Evolutionary conservation across 345 rosid genomes (phyloP).

Genomic region (Toxicodendron radicans): DNA sequence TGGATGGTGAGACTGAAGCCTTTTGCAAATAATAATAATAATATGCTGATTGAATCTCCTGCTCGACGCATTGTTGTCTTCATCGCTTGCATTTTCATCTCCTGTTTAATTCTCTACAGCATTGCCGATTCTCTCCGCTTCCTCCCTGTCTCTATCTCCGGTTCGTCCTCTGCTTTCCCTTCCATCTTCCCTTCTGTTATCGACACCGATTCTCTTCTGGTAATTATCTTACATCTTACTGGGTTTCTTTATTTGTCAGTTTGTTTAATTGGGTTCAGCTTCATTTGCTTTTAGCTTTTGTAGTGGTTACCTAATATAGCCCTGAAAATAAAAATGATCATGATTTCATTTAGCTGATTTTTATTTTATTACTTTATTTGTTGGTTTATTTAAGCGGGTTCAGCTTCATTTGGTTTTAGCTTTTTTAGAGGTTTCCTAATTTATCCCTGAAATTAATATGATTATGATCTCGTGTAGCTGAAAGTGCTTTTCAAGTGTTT

Average conservation of each 20-base stretch:
- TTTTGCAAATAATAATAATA: too few relatives aligned
- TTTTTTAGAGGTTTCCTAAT: too few relatives aligned
- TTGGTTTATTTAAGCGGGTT: neutral
- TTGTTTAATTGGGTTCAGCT: neutral
- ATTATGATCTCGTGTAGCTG: too few relatives aligned
- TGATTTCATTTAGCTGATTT: too few relatives aligned
- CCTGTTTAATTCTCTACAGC: slow-evolving; percentile 16
- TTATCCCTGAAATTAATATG: too few relatives aligned
- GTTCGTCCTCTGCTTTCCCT: slow-evolving; percentile 3
- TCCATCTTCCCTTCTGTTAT: slow-evolving; percentile 21
- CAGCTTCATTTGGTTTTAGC: neutral
- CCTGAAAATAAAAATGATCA: too few relatives aligned
- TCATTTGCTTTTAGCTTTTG: too few relatives aligned
- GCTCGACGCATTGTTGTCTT: neutral
- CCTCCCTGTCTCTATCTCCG: neutral
- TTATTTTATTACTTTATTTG: too few relatives aligned
- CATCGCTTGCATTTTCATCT: neutral
- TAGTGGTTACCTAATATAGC: too few relatives aligned
- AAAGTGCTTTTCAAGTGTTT: neutral
- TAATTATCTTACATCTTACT: neutral
- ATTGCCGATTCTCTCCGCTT: slow-evolving; percentile 8
- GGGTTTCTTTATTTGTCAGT: neutral
- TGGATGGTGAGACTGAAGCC: too few relatives aligned
- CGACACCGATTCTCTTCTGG: slow-evolving; percentile 12
- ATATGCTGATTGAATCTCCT: neutral